A percentile compares a stretch with the other conserved stretches of the same genome.
Conservation (phyloP, 1,284 basidiomycete genomes). For the Tilletia setariae region DNA sequence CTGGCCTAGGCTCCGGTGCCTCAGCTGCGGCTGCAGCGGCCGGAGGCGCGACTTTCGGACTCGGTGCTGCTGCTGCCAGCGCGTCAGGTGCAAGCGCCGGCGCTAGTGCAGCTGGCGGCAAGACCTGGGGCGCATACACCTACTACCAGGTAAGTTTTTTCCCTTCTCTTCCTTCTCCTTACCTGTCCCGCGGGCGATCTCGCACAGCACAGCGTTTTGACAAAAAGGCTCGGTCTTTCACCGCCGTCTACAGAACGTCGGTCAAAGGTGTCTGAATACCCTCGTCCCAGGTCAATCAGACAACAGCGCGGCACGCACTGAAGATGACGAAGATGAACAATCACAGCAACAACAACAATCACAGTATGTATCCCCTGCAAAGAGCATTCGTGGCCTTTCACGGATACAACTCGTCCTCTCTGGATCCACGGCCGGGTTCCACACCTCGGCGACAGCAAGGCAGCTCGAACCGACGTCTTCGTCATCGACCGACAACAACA, state of each 20-base stretch:
- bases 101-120: neutral
- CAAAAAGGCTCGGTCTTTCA: neutral
- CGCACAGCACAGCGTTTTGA: too few relatives aligned
- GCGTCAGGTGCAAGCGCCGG: neutral
- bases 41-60: neutral
- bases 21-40: neutral
- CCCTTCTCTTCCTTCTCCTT: neutral
- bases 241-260: neutral
- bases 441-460: too few relatives aligned
- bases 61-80: neutral
- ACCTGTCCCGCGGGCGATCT: too few relatives aligned
- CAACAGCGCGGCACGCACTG: neutral
- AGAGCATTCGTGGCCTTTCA: neutral
- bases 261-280: neutral
- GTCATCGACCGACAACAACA: too few relatives aligned
- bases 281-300: neutral
- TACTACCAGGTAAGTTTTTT: neutral
- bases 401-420: neutral
- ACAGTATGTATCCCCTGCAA: neutral
- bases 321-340: neutral
- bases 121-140: slow-evolving; percentile 5
- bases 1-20: neutral
- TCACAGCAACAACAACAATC: neutral
- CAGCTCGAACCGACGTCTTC: too few relatives aligned
- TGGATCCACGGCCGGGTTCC: too few relatives aligned